These are phyloP conservation scores for Gossypium aridum DNA, from an alignment of 441 rosid species.

Conservation along the genomic window DNA sequence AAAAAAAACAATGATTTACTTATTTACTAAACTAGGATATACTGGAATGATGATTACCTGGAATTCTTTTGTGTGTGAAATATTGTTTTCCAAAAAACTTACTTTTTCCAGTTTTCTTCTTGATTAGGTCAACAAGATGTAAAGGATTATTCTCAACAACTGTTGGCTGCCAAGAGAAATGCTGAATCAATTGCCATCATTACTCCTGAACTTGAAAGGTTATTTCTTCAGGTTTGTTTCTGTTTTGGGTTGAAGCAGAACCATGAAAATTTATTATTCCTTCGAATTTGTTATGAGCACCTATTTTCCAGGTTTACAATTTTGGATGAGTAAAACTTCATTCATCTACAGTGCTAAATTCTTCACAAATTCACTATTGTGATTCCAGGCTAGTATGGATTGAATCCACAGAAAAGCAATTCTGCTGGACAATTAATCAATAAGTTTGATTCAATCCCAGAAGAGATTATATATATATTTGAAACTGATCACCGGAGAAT, in stretches of 20 bases:
- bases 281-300: neutral
- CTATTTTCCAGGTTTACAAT: neutral
- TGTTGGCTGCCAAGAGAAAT: constrained; percentile 64
- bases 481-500: neutral
- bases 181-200: constrained; percentile 79
- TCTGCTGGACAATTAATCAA: neutral
- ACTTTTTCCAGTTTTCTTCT: constrained; percentile 11
- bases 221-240: constrained; percentile 63
- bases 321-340: neutral
- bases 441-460: neutral
- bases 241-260: neutral
- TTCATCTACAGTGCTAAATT: neutral
- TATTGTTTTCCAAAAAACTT: neutral
- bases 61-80: neutral
- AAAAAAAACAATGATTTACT: neutral
- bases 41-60: neutral
- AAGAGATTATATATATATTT: neutral
- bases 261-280: neutral
- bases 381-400: neutral
- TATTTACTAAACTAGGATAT: neutral
- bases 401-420: neutral
- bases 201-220: constrained; percentile 74
- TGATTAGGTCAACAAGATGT: constrained; percentile 58
- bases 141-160: constrained; percentile 42
- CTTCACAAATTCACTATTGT: neutral